Conservation (phyloP, 208 protist species). For the Leishmania gerbilli region DNA sequence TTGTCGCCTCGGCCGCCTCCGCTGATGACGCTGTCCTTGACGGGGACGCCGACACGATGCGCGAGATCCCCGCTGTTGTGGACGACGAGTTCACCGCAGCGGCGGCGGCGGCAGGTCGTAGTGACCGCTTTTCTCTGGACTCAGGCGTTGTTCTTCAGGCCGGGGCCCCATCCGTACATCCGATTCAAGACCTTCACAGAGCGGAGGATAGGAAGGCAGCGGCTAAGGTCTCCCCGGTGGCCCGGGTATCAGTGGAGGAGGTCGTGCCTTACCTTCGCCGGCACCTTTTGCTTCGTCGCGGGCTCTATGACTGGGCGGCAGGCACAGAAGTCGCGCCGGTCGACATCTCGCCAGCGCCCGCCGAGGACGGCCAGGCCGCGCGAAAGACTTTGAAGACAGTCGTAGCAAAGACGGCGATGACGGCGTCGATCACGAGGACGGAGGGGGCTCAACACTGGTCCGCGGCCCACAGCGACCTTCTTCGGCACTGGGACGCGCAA, state of each 20-base stretch:
- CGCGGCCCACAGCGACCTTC: constrained; percentile 7
- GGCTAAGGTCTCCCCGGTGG: constrained; percentile 13
- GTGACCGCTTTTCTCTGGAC: neutral
- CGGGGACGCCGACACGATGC: neutral
- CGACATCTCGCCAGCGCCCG: neutral
- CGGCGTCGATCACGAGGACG: neutral
- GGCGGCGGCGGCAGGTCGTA: neutral
- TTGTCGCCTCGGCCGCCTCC: neutral
- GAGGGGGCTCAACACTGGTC: constrained; percentile 10
- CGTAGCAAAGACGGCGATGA: neutral
- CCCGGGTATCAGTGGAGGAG: constrained; percentile 37
- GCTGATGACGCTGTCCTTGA: neutral
- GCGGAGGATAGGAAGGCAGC: constrained; percentile 4
- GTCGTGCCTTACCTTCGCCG: constrained; percentile 46
- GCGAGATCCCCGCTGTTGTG: neutral
- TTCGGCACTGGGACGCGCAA: constrained; percentile 23
- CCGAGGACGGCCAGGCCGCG: neutral
- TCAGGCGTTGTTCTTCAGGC: neutral
- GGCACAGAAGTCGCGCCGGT: neutral
- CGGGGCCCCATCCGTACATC: neutral
- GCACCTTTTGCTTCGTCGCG: constrained; percentile 47
- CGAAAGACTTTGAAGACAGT: neutral
- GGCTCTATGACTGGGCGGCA: constrained; percentile 24
- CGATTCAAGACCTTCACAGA: neutral
- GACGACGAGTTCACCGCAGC: neutral